phyloP scores from a whole-genome alignment of 2,329 filamentous ascomycete genomes.

The Diaporthe sp. region DNA sequence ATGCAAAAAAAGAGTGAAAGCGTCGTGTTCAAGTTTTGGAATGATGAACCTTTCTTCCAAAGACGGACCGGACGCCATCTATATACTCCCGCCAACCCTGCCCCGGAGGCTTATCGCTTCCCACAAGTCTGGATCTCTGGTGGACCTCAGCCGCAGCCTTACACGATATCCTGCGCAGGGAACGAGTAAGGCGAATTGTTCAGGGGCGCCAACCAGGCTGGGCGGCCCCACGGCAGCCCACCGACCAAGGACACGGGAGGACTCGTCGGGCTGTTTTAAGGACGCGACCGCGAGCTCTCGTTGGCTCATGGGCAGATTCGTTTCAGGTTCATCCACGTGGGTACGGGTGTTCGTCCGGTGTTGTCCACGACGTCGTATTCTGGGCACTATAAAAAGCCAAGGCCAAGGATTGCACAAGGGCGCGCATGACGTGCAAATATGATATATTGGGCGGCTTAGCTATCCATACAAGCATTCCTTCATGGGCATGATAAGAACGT shows the following conservation, averaged over 20 bases:
- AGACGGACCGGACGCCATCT: neutral
- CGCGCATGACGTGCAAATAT: slow-evolving; percentile 1
- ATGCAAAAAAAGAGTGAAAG: neutral
- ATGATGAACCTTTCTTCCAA: neutral
- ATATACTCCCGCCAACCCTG: neutral
- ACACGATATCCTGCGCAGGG: neutral
- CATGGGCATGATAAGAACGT: neutral
- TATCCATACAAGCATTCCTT: neutral
- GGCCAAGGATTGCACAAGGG: slow-evolving; percentile 9
- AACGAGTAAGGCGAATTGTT: slow-evolving; percentile 26
- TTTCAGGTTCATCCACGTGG: slow-evolving; percentile 21
- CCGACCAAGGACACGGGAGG: neutral
- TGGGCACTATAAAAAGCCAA: slow-evolving; percentile 6
- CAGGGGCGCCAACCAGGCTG: neutral
- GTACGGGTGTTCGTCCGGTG: slow-evolving; percentile 10
- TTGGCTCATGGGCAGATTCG: neutral
- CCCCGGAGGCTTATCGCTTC: neutral
- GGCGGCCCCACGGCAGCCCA: slow-evolving; percentile 20
- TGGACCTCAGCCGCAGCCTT: slow-evolving; percentile 15
- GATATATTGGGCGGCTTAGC: slow-evolving; percentile 11
- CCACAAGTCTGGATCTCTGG: neutral
- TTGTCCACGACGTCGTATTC: slow-evolving; percentile 3
- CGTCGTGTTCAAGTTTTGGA: neutral
- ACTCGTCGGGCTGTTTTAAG: neutral
- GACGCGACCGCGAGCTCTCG: neutral